These are phyloP conservation scores for Prunus dulcis DNA, from an alignment of 306 rosid species.

Conservation along the genomic window DNA sequence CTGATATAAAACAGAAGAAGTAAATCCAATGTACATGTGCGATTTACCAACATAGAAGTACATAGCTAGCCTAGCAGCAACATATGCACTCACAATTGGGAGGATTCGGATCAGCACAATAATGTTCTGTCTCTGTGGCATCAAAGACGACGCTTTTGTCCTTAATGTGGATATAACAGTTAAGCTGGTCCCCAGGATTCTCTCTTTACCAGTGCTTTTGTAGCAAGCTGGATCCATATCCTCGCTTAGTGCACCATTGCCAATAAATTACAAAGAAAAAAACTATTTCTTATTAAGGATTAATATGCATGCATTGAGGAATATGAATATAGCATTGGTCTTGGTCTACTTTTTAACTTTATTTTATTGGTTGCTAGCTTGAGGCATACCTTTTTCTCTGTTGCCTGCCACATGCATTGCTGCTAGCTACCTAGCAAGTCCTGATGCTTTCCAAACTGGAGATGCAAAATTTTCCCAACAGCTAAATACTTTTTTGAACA, in stretches of 20 bases:
- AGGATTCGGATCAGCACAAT: neutral
- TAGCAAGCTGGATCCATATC: neutral
- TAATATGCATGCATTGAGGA: neutral
- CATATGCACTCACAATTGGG: neutral
- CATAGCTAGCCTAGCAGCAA: neutral
- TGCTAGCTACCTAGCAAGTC: neutral
- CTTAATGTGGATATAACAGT: neutral
- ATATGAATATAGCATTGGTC: neutral
- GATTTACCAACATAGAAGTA: neutral
- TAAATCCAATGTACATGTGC: neutral
- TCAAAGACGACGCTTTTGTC: neutral
- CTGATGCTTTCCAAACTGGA: neutral
- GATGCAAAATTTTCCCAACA: neutral
- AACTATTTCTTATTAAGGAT: too few relatives aligned
- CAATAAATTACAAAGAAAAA: too few relatives aligned
- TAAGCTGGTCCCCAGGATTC: neutral
- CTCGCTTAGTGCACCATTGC: too few relatives aligned
- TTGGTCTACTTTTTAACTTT: neutral
- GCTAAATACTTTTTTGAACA: neutral
- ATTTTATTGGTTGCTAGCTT: neutral
- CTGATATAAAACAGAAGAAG: neutral
- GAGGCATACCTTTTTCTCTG: neutral
- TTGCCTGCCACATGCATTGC: neutral
- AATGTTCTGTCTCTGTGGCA: neutral
- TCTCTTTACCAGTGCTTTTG: neutral